phyloP scores from a whole-genome alignment of 1,284 basidiomycete species.

The Trichosporon sp. region DNA sequence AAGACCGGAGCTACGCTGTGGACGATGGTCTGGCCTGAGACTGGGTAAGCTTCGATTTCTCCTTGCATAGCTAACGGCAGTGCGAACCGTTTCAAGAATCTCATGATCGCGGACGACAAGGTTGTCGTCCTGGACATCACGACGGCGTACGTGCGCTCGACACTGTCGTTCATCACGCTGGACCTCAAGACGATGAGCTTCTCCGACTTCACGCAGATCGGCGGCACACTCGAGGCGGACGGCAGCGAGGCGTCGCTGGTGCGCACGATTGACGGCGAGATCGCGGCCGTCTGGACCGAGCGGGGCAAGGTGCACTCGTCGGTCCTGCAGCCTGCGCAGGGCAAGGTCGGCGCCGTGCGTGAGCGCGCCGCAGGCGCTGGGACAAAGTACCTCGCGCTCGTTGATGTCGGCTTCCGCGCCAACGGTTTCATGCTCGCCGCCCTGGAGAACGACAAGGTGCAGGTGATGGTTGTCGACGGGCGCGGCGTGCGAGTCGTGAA shows the following conservation, averaged over 20 bases:
- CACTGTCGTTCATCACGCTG: constrained; percentile 53
- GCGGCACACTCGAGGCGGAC: constrained; percentile 53
- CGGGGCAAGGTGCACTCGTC: constrained; percentile 52
- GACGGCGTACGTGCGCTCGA: constrained; percentile 53
- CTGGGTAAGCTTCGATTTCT: constrained; percentile 23
- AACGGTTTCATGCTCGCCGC: constrained; percentile 50
- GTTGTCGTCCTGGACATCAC: constrained; percentile 67
- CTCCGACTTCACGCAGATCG: constrained; percentile 53
- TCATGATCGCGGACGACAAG: constrained; percentile 56
- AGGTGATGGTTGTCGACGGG: constrained; percentile 55
- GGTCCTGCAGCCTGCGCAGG: constrained; percentile 23
- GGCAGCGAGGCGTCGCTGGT: constrained; percentile 35
- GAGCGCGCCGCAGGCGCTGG: constrained; percentile 45
- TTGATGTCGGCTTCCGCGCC: constrained; percentile 38
- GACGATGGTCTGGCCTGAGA: constrained; percentile 37
- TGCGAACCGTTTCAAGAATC: constrained; percentile 60
- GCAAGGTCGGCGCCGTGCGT: constrained; percentile 53
- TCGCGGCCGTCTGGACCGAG: constrained; percentile 64
- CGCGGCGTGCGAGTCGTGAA: constrained; percentile 51
- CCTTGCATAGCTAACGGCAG: constrained; percentile 52
- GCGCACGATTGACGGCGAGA: constrained; percentile 25
- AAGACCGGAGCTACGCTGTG: constrained; percentile 33
- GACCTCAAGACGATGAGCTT: constrained; percentile 60
- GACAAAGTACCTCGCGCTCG: constrained; percentile 23
- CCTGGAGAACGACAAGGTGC: constrained; percentile 56